Evolutionary conservation across 2,329 filamentous ascomycete genomes (phyloP).

Genomic region (Ophiostoma novo-ulmi): DNA sequence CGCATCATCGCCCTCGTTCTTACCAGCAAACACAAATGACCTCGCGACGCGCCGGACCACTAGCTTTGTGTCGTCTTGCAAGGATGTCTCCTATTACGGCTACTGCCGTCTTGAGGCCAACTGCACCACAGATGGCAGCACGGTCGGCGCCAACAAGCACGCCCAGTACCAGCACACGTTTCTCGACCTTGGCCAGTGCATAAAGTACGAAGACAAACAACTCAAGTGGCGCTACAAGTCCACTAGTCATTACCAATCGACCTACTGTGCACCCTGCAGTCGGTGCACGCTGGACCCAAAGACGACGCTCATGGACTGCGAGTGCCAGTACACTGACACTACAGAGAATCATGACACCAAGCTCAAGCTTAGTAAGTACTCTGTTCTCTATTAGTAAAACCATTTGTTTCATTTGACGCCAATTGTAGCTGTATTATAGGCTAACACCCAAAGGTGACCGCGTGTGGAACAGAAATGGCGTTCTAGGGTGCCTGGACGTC

Average conservation of each 20-base stretch:
- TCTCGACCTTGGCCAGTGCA: constrained; percentile 25
- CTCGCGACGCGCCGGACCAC: background rate
- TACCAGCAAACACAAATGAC: background rate
- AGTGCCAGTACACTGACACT: constrained; percentile 1
- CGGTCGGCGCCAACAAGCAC: background rate
- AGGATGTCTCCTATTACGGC: constrained; percentile 24
- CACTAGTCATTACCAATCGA: constrained; percentile 17
- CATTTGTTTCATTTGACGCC: too few species aligned
- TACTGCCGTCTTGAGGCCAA: constrained; percentile 26
- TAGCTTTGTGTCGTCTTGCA: constrained; percentile 22
- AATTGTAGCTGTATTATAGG: background rate
- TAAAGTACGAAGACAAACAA: constrained; percentile 18
- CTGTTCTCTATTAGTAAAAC: background rate
- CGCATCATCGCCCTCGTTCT: background rate
- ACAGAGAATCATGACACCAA: background rate
- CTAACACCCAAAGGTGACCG: background rate
- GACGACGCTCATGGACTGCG: constrained; percentile 6
- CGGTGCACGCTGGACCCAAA: constrained; percentile 23
- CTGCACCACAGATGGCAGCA: constrained; percentile 22
- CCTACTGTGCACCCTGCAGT: constrained; percentile 24
- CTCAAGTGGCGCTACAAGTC: constrained; percentile 24
- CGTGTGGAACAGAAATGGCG: constrained; percentile 4
- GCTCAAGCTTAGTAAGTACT: background rate
- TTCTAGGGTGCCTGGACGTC: constrained; percentile 8
- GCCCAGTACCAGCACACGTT: constrained; percentile 20